Conservation (phyloP, 1,139 yeast genomes). For the Nakaseomyces delphensis region DNA sequence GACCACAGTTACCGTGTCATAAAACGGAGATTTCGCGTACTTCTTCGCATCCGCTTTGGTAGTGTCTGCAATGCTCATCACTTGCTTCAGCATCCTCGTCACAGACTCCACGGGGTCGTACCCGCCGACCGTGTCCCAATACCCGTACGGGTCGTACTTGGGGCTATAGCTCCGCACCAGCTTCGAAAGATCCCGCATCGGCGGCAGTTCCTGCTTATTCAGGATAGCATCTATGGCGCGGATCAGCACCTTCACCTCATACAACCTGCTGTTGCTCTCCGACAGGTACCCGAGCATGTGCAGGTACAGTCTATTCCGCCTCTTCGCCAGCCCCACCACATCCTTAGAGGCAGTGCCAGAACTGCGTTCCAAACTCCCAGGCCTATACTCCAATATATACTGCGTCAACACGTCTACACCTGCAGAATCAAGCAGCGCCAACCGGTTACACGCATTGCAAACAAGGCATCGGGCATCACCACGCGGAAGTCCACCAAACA, state of each 20-base stretch:
- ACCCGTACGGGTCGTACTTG: conserved; percentile 4
- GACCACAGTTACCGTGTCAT: not conserved
- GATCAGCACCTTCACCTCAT: conserved; percentile 2
- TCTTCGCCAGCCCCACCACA: not conserved
- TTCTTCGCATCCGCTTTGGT: not conserved
- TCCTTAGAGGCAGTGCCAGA: too few relatives aligned
- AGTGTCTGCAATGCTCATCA: not conserved
- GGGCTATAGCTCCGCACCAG: conserved; percentile 18
- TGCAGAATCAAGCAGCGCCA: not conserved
- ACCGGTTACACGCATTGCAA: conserved; percentile 6
- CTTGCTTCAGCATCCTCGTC: conserved; percentile 4
- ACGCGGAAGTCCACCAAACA: not conserved
- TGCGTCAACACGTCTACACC: not conserved
- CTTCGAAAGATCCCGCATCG: conserved; percentile 34
- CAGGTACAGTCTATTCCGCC: not conserved
- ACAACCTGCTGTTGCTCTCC: not conserved
- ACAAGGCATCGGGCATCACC: conserved; percentile 5
- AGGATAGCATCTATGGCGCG: conserved; percentile 1
- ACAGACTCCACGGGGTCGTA: conserved; percentile 2
- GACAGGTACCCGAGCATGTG: not conserved
- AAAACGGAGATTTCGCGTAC: not conserved
- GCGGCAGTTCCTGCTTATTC: not conserved
- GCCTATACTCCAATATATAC: conserved; percentile 2
- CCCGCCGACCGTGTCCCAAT: conserved; percentile 3
- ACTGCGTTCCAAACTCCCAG: not conserved